Evolutionary conservation across 345 rosid species (phyloP), one percentile per base, ranked within the genome.

Genomic region (Sonneratia caseolaris): DNA sequence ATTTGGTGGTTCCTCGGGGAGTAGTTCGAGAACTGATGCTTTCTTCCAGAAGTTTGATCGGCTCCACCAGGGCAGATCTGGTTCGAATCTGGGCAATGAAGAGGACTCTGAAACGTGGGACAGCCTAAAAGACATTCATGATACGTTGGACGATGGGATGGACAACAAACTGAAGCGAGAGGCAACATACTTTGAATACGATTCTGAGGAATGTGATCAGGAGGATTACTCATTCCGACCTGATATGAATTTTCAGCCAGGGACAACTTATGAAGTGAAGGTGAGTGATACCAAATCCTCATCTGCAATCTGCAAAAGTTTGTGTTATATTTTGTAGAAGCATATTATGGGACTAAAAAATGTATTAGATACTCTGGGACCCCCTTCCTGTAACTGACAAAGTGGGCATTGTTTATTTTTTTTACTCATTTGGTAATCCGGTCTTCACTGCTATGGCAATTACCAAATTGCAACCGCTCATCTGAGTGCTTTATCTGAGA

Each of bases 41-140:
- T 86, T 84, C 75, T 79, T 45, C 74, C 76, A 73, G 69, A 86
- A 79, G 75, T 76, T 81, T 27, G 82, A 79, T 40, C 79, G 72
- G 24, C 49, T 84, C 19, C 82, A 64, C 69, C 78, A 49, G 71
- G 76, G 35, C 14, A 68, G 75, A n/a, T 40, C 37, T 0, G 70
- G 73, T 24, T 59, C 71, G 16, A 59, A 76, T 69, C 55, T 36
- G 81, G 49, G 3, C 36, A 47, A 38, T 65, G 69, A n/a, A 40
- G 74, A 38, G 3, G 69, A 32, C 69, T 45, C 53, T 1, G 47
- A 19, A 51, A 37, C 5, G 14, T 55, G 75, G 45, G 82, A 65
- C 38, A 77, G 55, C 35, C 35, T 61, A 37, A 79, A 66, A 21
- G 85, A 76, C 66, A 75, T 66, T 70, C 72, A 78, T 8, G 75